Percentiles rank a stretch among this genome's conserved stretches.
These are phyloP conservation scores for Penicillium sp. DNA, from an alignment of 2,329 filamentous ascomycete species.

Conservation along the genomic window DNA sequence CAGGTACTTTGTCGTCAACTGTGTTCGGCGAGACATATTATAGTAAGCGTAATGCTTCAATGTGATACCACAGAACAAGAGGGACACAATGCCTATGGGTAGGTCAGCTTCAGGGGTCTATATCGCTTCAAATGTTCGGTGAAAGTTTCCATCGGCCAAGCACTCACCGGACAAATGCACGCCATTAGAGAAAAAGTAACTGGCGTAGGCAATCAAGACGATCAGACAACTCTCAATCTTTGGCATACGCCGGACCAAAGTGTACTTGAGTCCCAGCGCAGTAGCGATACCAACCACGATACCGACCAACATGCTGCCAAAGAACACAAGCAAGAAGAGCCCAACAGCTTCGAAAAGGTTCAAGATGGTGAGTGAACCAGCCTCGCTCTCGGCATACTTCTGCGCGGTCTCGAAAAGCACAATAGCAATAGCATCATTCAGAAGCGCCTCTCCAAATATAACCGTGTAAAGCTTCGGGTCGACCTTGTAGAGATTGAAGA, in stretches of 20 bases:
- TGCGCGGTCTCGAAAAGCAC: slow-evolving; percentile 98
- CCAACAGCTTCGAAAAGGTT: slow-evolving; percentile 90
- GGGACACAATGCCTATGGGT: slow-evolving; percentile 85
- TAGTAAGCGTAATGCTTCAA: slow-evolving; percentile 99
- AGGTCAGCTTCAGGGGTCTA: slow-evolving; percentile 7
- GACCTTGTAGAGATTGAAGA: slow-evolving; percentile 99
- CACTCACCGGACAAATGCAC: slow-evolving; percentile 88
- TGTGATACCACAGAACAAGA: slow-evolving; percentile 97
- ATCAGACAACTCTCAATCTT: slow-evolving; percentile 97
- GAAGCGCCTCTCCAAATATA: slow-evolving; percentile 96
- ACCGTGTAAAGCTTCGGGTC: slow-evolving; percentile 98
- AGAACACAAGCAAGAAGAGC: slow-evolving; percentile 94
- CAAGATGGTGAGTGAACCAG: slow-evolving; percentile 70
- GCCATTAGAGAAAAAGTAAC: slow-evolving; percentile 97
- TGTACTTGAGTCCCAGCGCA: slow-evolving; percentile 89
- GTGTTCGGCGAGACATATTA: slow-evolving; percentile 98
- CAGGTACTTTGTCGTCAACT: slow-evolving; percentile 96
- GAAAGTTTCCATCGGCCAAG: not conserved
- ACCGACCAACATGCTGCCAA: slow-evolving; percentile 87
- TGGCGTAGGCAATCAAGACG: slow-evolving; percentile 90
- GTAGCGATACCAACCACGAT: slow-evolving; percentile 83
- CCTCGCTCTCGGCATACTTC: slow-evolving; percentile 76
- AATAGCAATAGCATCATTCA: slow-evolving; percentile 98
- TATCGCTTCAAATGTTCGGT: not conserved
- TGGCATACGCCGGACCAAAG: slow-evolving; percentile 85